Evolutionary conservation across 2,329 filamentous ascomycete genomes (phyloP).

Genomic region (Stachybotrys chartarum): DNA sequence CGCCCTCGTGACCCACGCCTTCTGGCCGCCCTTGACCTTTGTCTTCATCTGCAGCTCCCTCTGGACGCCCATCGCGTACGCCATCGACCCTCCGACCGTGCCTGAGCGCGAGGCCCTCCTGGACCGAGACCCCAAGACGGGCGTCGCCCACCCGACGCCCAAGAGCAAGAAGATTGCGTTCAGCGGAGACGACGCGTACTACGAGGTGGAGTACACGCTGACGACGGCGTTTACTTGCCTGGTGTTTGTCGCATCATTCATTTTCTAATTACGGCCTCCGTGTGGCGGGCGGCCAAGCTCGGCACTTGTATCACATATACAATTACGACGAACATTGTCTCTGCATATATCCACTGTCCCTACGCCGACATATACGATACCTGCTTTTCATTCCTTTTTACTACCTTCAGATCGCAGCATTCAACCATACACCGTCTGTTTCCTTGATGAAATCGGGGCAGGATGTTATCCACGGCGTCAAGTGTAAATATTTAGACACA

Average conservation of each 20-base stretch:
- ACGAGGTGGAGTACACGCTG: slow-evolving; percentile 46
- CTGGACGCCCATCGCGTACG: slow-evolving; percentile 54
- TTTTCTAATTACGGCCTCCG: slow-evolving; percentile 5
- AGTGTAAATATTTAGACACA: too few relatives aligned
- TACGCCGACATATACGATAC: too few relatives aligned
- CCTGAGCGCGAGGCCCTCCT: slow-evolving; percentile 52
- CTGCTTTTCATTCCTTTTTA: too few relatives aligned
- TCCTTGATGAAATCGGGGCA: too few relatives aligned
- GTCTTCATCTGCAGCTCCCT: slow-evolving; percentile 46
- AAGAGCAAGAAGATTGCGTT: slow-evolving; percentile 49
- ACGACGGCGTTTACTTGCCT: slow-evolving; percentile 42
- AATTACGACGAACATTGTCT: too few relatives aligned
- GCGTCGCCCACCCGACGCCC: slow-evolving; percentile 43
- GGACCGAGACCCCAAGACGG: slow-evolving; percentile 45
- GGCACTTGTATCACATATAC: too few relatives aligned
- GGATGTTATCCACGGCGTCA: too few relatives aligned
- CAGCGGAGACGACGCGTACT: slow-evolving; percentile 45
- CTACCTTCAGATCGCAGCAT: too few relatives aligned
- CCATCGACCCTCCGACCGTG: slow-evolving; percentile 51
- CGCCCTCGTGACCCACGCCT: slow-evolving; percentile 50
- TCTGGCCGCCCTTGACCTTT: slow-evolving; percentile 55
- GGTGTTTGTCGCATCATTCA: slow-evolving; percentile 37
- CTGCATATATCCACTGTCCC: too few relatives aligned
- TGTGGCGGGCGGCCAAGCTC: too few relatives aligned
- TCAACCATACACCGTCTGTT: too few relatives aligned